Base-by-base conservation (phyloP, 228 moss, liverwort and hornwort species). In the Sphagnum fallax region DNA sequence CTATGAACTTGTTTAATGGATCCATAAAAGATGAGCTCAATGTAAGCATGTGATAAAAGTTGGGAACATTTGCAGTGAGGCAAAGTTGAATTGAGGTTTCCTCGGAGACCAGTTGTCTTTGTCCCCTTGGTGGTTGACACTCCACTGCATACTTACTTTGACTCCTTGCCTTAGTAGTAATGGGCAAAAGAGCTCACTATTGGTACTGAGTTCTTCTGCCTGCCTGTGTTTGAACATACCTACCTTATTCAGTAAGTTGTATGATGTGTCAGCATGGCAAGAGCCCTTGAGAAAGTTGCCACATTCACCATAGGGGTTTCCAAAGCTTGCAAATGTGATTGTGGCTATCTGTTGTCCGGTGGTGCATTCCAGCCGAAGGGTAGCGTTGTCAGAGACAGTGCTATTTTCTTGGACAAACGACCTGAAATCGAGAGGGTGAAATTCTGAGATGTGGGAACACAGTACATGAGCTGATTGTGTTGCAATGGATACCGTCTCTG, bases 321-420 rank as follows among this genome's bases (percentile, higher is more conserved):
- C 90, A 64, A 79, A 92, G 65, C 92, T 95, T 6, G 84, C 95
- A 61, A 95, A 95, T 9, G 61, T 66, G 52, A 92, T 75, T 6
- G 60, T 50, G 5, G 89, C 84, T 10, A 95, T 95, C 0, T 69
- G 71, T 75, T 87, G 78, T 14, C 89, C 90, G 16, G 82, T 72
- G 71, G 74, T 80, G 67, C 92, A 95, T 73, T 90, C 89, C 47
- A 95, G 71, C 50, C 72, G 69, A 47, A 91, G 63, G 11, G 73
- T 64, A 74, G 80, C 73, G 16, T 68, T 72, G 52, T 69, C 79
- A 67, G 52, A 67, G 9, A 12, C 51, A 6, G 70, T 73, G 67
- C 53, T 71, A 60, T 60, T 71, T 65, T 75, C 75, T 70, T 16
- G 71, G 15, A 49, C 80, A 78, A 78, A 79, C 9, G 83, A 85